Evolutionary conservation across 23 red algal genomes (phyloP).

Genomic region (Pyropia haitanensis): DNA sequence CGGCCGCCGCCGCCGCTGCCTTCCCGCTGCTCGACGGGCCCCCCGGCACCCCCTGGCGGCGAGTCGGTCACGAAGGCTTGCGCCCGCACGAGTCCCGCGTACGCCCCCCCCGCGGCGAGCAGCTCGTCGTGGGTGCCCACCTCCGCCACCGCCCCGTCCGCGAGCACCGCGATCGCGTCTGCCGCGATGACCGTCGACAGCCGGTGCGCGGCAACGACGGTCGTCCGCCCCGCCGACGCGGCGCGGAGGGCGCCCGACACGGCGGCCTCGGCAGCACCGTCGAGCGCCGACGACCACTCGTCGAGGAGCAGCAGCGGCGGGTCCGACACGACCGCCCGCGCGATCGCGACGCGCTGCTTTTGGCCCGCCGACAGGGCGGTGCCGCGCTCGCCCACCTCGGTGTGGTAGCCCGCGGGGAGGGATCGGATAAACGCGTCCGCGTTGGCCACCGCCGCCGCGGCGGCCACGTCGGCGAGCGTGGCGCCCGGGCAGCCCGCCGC

Average conservation of each 20-base stretch:
- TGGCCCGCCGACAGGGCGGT: slow-evolving; percentile 72
- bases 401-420: slow-evolving; percentile 74
- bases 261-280: slow-evolving; percentile 67
- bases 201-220: slow-evolving; percentile 88
- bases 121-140: slow-evolving; percentile 76
- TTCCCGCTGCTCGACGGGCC: no score
- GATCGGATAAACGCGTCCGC: slow-evolving; percentile 63
- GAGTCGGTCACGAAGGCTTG: slow-evolving; percentile 23
- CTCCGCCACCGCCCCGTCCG: slow-evolving; percentile 72
- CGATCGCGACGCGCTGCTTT: slow-evolving; percentile 90
- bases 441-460: slow-evolving; percentile 71
- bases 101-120: slow-evolving; percentile 34
- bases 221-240: slow-evolving; percentile 60
- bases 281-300: slow-evolving; percentile 80
- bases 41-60: no score
- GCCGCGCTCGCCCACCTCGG: slow-evolving; percentile 77
- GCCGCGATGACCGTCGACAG: slow-evolving; percentile 81
- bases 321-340: slow-evolving; percentile 50
- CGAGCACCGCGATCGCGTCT: slow-evolving; percentile 68
- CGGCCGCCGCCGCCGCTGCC: no score
- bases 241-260: slow-evolving; percentile 67
- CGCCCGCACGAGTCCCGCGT: slow-evolving; percentile 36
- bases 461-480: slow-evolving; percentile 36
- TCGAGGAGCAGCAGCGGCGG: slow-evolving; percentile 71
- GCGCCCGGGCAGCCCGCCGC: slow-evolving; percentile 15